Evolutionary conservation across 371 early-diverging fungal species (phyloP).

Genomic region (Mortierella sp.): DNA sequence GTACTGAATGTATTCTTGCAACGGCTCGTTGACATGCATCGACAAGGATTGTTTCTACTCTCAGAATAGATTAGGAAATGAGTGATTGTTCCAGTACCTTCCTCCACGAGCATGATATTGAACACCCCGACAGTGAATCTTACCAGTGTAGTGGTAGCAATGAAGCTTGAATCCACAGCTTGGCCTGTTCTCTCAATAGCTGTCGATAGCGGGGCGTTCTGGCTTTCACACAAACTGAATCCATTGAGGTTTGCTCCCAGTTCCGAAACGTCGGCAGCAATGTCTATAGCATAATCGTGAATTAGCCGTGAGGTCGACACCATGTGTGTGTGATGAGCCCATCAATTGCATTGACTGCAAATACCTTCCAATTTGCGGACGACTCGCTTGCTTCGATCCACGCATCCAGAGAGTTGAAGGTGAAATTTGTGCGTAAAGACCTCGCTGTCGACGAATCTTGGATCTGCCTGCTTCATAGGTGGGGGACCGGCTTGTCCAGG

Average conservation of each 20-base stretch:
- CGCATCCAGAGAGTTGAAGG: conserved; percentile 63
- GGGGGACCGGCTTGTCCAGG: conserved; percentile 28
- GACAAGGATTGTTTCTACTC: conserved; percentile 71
- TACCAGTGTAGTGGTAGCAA: conserved; percentile 79
- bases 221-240: conserved; percentile 87
- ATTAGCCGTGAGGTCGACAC: no score
- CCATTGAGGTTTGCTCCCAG: conserved; percentile 94
- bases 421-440: conserved; percentile 72
- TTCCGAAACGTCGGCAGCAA: conserved; percentile 84
- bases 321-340: no score
- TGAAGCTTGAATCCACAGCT: conserved; percentile 87
- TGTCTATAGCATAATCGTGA: conserved; percentile 33
- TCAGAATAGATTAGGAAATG: background rate
- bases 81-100: no score
- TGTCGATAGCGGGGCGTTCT: conserved; percentile 68
- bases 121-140: conserved; percentile 3
- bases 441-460: conserved; percentile 78
- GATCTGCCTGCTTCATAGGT: conserved; percentile 62
- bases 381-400: conserved; percentile 70
- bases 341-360: no score
- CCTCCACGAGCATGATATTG: no score
- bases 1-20: conserved; percentile 91
- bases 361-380: conserved; percentile 69
- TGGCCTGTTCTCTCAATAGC: conserved; percentile 92
- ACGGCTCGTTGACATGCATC: conserved; percentile 81